Evolutionary conservation across 2,329 filamentous ascomycete genomes (phyloP).

Genomic region (Cladorrhinum sp.): DNA sequence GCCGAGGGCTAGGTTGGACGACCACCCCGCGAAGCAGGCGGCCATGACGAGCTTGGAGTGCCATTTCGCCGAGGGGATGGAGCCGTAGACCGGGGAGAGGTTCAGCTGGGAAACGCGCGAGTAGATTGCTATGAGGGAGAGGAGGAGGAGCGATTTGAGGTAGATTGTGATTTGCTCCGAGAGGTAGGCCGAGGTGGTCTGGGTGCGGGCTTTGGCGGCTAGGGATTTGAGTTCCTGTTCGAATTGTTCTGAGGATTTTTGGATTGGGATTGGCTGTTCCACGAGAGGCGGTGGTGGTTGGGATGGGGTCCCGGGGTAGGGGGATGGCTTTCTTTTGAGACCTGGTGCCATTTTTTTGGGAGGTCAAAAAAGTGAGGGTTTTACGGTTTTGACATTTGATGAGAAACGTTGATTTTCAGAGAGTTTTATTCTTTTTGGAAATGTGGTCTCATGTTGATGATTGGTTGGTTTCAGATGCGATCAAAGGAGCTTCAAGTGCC

Average conservation of each 20-base stretch:
- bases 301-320: constrained; percentile 3
- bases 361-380: too few species aligned
- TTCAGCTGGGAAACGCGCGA: constrained; percentile 71
- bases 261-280: constrained; percentile 9
- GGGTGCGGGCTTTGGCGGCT: constrained; percentile 42
- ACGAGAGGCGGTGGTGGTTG: constrained; percentile 1
- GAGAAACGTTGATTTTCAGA: not conserved
- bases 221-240: constrained; percentile 53
- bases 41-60: constrained; percentile 66
- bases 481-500: constrained; percentile 13
- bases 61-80: constrained; percentile 70
- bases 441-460: constrained; percentile 28
- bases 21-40: constrained; percentile 69
- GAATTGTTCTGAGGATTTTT: constrained; percentile 46
- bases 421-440: constrained; percentile 4
- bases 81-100: constrained; percentile 84
- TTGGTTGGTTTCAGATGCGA: constrained; percentile 26
- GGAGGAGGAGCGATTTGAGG: constrained; percentile 41
- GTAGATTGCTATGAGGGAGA: constrained; percentile 59
- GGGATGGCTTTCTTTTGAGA: not conserved
- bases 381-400: too few species aligned
- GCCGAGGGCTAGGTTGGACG: constrained; percentile 58
- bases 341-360: not conserved
- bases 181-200: constrained; percentile 35
- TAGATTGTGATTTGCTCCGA: constrained; percentile 41